Conservation (phyloP, 805 yeast species). For the Wickerhamomyces silvicola region DNA sequence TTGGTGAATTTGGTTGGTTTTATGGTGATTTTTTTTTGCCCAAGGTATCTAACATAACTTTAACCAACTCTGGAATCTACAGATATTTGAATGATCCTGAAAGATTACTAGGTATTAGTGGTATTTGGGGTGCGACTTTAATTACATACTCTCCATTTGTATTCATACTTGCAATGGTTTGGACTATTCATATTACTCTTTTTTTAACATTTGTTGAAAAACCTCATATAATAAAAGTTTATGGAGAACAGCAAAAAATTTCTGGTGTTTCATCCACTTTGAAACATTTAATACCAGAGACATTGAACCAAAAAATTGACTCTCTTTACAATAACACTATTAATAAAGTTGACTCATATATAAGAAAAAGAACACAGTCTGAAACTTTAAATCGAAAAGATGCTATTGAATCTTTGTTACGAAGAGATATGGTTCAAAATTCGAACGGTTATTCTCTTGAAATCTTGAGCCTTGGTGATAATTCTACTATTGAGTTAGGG, state of each 20-base stretch:
- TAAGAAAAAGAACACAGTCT: constrained; percentile 21
- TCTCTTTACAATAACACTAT: constrained; percentile 36
- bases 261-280: constrained; percentile 33
- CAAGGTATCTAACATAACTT: constrained; percentile 38
- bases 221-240: constrained; percentile 69
- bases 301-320: constrained; percentile 36
- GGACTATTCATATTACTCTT: constrained; percentile 62
- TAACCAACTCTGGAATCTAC: constrained; percentile 76
- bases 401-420: constrained; percentile 3
- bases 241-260: constrained; percentile 58
- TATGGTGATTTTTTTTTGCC: constrained; percentile 80
- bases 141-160: constrained; percentile 48
- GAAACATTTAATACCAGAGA: constrained; percentile 30
- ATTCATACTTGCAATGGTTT: constrained; percentile 48
- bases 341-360: constrained; percentile 26
- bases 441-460: constrained; percentile 25
- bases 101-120: constrained; percentile 69
- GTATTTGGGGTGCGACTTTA: constrained; percentile 67
- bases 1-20: constrained; percentile 87
- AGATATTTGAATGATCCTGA: constrained; percentile 81
- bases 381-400: constrained; percentile 11
- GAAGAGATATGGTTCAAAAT: constrained; percentile 16
- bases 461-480: constrained; percentile 13
- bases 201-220: constrained; percentile 69
- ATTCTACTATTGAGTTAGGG: constrained; percentile 35